Evolutionary conservation across 202 grass and related monocot species (phyloP).

Genomic region (Zoysia matrella): DNA sequence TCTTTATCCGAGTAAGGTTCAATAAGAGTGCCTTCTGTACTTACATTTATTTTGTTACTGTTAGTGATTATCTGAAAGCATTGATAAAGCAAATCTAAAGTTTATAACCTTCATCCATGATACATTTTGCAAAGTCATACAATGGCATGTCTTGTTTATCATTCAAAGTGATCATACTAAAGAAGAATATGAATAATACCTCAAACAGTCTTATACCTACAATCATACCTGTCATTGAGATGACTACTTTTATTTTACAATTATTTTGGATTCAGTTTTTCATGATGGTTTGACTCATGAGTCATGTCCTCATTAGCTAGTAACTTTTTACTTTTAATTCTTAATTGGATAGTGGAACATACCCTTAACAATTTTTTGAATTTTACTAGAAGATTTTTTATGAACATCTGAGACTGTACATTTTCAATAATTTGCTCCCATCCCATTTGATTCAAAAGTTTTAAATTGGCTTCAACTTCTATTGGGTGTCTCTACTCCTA

Average conservation of each 20-base stretch:
- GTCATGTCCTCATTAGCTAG: not conserved
- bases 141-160: conserved; percentile 2
- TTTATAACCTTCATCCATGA: not conserved
- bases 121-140: not conserved
- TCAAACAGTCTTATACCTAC: conserved; percentile 9
- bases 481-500: not conserved
- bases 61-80: not conserved
- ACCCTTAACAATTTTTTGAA: not conserved
- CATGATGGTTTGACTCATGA: conserved; percentile 2
- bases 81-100: conserved; percentile 9
- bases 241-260: not conserved
- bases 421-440: not conserved
- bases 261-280: not conserved
- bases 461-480: not conserved
- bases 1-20: conserved; percentile 8
- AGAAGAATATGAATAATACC: not conserved
- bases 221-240: not conserved
- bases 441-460: not conserved
- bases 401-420: not conserved
- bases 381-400: not conserved
- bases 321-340: conserved; percentile 1
- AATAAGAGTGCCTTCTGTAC: not conserved
- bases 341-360: not conserved
- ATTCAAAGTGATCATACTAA: not conserved
- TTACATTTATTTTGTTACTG: conserved; percentile 16